These are phyloP conservation scores for Aspergillus persii DNA, from an alignment of 2,329 filamentous ascomycete species.

Conservation along the genomic window DNA sequence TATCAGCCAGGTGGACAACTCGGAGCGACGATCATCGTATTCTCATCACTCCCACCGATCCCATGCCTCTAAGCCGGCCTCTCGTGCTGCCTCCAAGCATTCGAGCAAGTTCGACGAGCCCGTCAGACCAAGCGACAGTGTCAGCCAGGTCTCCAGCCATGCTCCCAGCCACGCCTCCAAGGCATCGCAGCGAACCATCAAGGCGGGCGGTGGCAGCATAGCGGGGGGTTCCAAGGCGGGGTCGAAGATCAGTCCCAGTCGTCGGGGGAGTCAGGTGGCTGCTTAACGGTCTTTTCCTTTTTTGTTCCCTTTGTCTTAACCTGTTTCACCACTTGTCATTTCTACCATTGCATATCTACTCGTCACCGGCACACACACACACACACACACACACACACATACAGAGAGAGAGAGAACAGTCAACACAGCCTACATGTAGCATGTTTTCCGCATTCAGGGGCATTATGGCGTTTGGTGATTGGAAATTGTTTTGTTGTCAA, in stretches of 20 bases:
- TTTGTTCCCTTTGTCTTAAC: neutral
- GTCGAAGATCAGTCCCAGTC: constrained; percentile 30
- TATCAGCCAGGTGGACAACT: constrained; percentile 62
- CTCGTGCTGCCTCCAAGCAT: constrained; percentile 29
- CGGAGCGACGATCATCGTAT: constrained; percentile 24
- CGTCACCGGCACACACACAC: neutral
- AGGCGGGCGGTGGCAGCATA: constrained; percentile 27
- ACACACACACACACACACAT: too few relatives aligned
- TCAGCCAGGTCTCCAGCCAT: constrained; percentile 39
- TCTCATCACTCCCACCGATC: constrained; percentile 27
- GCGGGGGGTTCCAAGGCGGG: constrained; percentile 20
- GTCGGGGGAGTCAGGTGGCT: constrained; percentile 28
- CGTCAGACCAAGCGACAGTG: constrained; percentile 38
- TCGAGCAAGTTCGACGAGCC: constrained; percentile 39
- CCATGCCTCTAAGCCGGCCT: constrained; percentile 26
- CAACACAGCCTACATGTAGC: neutral
- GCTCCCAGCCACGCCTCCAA: constrained; percentile 22
- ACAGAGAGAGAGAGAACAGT: neutral
- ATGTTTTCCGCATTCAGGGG: neutral
- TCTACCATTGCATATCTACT: neutral
- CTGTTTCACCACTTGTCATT: neutral
- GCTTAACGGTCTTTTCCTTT: constrained; percentile 15
- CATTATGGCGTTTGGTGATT: neutral
- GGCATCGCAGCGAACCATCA: constrained; percentile 32
- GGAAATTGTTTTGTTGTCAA: neutral